These are phyloP conservation scores for Helenozyma rhizophorensis DNA, from an alignment of 805 yeast genomes.

Conservation along the genomic window DNA sequence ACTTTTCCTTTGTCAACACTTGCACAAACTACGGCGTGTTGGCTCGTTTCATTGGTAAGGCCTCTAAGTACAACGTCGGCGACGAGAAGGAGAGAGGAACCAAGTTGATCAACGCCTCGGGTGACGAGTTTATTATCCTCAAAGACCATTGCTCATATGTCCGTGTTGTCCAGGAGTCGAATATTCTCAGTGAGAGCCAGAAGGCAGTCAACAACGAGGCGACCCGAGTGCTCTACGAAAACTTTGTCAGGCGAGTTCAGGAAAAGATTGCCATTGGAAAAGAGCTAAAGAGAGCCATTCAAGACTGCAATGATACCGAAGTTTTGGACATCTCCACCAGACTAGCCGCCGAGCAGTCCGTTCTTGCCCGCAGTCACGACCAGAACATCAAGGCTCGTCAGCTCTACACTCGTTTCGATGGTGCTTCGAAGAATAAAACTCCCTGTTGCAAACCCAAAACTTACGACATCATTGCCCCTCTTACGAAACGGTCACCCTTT, in stretches of 20 bases:
- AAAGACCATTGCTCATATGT: conserved; percentile 24
- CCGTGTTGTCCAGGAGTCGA: conserved; percentile 24
- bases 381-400: conserved; percentile 11
- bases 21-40: conserved; percentile 32
- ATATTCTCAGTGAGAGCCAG: conserved; percentile 13
- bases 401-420: conserved; percentile 10
- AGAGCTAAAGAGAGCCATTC: conserved; percentile 13
- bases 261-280: conserved; percentile 25
- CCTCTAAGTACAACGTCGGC: conserved; percentile 29
- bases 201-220: conserved; percentile 7
- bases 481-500: conserved; percentile 25
- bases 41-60: conserved; percentile 39
- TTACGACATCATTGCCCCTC: conserved; percentile 29
- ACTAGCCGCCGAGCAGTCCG: conserved; percentile 2
- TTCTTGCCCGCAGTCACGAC: background rate
- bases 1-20: conserved; percentile 30
- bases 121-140: conserved; percentile 38
- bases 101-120: conserved; percentile 26
- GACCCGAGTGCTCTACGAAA: conserved; percentile 11
- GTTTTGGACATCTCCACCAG: conserved; percentile 1
- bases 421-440: conserved; percentile 1
- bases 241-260: conserved; percentile 24
- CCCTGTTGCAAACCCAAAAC: conserved; percentile 2
- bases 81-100: conserved; percentile 29
- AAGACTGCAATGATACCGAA: background rate